phyloP scores from a whole-genome alignment of 2,329 filamentous ascomycete species.

The Chaetomiaceae sp. region DNA sequence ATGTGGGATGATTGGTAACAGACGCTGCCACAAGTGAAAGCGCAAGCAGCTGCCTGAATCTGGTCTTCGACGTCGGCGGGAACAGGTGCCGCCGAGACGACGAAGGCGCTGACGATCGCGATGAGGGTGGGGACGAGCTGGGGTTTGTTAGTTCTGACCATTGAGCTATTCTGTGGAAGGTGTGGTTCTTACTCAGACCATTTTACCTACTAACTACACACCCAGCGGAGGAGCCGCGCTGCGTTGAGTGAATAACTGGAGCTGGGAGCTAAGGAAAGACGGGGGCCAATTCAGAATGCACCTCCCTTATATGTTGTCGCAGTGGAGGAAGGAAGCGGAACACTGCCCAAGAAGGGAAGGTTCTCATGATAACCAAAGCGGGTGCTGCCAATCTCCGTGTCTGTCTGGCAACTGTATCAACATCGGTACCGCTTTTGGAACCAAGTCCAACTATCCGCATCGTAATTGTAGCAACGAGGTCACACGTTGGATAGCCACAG shows the following conservation, averaged over 20 bases:
- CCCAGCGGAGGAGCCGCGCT: too few species aligned
- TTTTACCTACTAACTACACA: too few species aligned
- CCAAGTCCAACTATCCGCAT: too few species aligned
- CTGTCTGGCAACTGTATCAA: neutral
- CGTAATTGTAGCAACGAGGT: too few species aligned
- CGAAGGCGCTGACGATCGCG: constrained; percentile 15
- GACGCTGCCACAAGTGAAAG: constrained; percentile 35
- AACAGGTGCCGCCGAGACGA: constrained; percentile 22
- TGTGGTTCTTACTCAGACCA: constrained; percentile 14
- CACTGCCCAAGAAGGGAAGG: constrained; percentile 7
- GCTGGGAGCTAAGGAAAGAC: neutral
- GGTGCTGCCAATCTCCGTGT: neutral
- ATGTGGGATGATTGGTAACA: constrained; percentile 37
- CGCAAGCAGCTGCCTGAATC: constrained; percentile 32
- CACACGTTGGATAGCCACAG: neutral
- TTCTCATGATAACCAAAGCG: neutral
- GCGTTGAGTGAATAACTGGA: neutral
- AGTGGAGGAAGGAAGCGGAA: neutral
- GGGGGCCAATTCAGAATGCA: neutral
- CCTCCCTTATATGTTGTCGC: neutral
- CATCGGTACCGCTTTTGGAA: neutral
- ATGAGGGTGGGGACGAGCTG: constrained; percentile 21
- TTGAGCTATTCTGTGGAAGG: neutral
- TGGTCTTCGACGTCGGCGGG: constrained; percentile 15
- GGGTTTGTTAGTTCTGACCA: neutral